phyloP scores from a whole-genome alignment of 2,329 filamentous ascomycete genomes.

The Sporothrix phasma region DNA sequence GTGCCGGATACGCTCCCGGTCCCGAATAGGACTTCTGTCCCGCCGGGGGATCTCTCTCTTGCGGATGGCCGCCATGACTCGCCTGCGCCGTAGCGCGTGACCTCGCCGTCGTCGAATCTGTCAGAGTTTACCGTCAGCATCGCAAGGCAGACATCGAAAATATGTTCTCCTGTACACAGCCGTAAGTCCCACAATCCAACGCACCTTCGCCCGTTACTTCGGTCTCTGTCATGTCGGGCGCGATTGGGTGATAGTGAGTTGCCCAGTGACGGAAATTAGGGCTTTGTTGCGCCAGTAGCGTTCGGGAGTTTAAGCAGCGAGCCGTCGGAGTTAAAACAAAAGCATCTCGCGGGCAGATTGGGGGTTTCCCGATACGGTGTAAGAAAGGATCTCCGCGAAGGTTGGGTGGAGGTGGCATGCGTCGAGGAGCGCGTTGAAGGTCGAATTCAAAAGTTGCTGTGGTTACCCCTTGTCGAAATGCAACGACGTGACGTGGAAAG shows the following conservation, averaged over 20 bases:
- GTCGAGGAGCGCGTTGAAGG: background rate
- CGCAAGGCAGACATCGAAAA: background rate
- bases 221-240: constrained; percentile 14
- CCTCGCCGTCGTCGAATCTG: constrained; percentile 53
- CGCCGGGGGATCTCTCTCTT: constrained; percentile 31
- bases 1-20: constrained; percentile 24
- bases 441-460: background rate
- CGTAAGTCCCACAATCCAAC: background rate
- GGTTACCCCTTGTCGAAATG: background rate
- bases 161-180: background rate
- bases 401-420: background rate
- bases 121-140: background rate
- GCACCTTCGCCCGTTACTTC: constrained; percentile 13
- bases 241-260: no score
- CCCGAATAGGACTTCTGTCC: constrained; percentile 24
- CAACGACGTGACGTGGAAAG: background rate
- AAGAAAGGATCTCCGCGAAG: background rate
- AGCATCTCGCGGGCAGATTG: no score
- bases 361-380: background rate
- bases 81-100: constrained; percentile 51
- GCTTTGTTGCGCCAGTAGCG: background rate
- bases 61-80: constrained; percentile 46
- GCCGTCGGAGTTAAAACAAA: background rate
- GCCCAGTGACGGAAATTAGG: background rate
- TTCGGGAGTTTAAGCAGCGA: background rate